These are phyloP conservation scores for Fusarium newnesense DNA, from an alignment of 2,329 filamentous ascomycete species.

Conservation along the genomic window DNA sequence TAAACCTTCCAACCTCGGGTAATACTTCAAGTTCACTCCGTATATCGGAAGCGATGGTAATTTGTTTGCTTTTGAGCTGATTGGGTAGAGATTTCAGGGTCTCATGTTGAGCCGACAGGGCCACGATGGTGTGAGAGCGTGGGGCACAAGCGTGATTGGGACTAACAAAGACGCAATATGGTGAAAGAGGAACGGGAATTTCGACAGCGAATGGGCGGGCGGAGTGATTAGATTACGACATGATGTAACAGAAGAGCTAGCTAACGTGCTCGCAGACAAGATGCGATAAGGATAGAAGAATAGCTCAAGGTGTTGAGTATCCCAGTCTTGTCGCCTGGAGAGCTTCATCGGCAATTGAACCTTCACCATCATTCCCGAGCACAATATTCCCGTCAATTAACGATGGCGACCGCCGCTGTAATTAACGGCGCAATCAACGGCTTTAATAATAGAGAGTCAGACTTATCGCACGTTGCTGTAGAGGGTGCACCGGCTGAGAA, in stretches of 20 bases:
- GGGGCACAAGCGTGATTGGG: constrained; percentile 38
- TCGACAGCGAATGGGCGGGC: constrained; percentile 8
- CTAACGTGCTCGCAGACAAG: constrained; percentile 29
- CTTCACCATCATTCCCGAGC: background rate
- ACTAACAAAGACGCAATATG: constrained; percentile 18
- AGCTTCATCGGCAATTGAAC: background rate
- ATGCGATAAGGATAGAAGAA: constrained; percentile 17
- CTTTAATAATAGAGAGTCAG: constrained; percentile 2
- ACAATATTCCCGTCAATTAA: background rate
- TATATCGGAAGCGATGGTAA: background rate
- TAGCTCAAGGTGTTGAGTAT: background rate
- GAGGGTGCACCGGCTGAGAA: constrained; percentile 8
- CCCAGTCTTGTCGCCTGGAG: background rate
- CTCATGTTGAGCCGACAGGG: constrained; percentile 5
- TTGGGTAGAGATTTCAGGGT: background rate
- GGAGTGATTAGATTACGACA: constrained; percentile 1
- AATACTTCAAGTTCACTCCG: background rate
- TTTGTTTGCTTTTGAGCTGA: background rate
- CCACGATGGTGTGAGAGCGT: constrained; percentile 41
- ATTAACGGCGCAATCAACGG: constrained; percentile 13
- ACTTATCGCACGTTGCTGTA: background rate
- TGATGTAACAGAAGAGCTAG: constrained; percentile 30
- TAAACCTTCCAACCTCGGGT: background rate
- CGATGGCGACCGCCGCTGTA: constrained; percentile 19
- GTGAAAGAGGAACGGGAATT: constrained; percentile 15